phyloP scores from a whole-genome alignment of 768 basidiomycete species.

The Peribolospora baueri region DNA sequence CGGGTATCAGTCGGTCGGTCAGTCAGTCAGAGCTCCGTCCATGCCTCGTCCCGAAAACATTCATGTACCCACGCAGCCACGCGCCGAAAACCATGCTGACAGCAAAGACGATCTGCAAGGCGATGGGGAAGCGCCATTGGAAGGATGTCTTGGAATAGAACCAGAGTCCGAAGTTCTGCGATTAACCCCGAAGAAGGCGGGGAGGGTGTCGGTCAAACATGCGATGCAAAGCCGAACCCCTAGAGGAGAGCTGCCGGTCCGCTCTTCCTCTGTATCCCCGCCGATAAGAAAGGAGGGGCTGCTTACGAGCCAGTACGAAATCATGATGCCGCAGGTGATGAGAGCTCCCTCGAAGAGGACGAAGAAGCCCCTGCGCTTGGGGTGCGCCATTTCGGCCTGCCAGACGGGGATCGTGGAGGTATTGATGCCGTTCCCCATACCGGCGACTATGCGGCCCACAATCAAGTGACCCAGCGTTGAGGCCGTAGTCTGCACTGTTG shows the following conservation, averaged over 20 bases:
- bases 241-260: too few relatives aligned
- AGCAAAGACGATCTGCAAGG: conserved; percentile 26
- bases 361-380: conserved; percentile 33
- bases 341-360: conserved; percentile 34
- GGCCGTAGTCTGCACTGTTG: conserved; percentile 24
- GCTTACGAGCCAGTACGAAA: conserved; percentile 36
- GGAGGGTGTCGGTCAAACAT: too few relatives aligned
- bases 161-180: not conserved
- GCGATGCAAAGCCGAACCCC: too few relatives aligned
- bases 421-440: conserved; percentile 31
- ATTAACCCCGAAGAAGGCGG: conserved; percentile 18
- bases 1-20: not conserved
- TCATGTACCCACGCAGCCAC: conserved; percentile 35
- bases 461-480: conserved; percentile 31
- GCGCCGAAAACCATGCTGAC: conserved; percentile 33
- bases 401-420: conserved; percentile 43
- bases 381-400: conserved; percentile 41
- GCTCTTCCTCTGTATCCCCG: too few relatives aligned
- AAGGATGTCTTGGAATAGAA: not conserved
- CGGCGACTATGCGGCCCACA: conserved; percentile 36
- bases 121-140: not conserved
- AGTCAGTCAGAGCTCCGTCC: conserved; percentile 19
- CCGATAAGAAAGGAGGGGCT: too few relatives aligned
- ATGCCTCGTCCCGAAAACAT: conserved; percentile 24
- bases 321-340: conserved; percentile 39